Base-by-base conservation (phyloP, 345 rosid genomes). In the Fremontodendron californicum region DNA sequence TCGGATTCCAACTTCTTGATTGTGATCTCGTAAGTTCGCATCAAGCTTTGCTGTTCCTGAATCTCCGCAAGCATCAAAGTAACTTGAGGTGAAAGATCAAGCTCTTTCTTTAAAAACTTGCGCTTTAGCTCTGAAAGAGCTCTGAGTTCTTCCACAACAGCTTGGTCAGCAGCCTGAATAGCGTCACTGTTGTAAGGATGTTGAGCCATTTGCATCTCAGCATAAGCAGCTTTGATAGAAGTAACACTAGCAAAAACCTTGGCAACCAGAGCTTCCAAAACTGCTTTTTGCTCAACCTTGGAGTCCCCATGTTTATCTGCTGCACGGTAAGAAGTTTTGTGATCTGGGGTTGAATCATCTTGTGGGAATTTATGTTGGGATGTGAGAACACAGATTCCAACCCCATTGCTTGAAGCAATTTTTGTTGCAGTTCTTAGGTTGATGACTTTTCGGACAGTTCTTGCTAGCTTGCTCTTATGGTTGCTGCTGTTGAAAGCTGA, bases 191-290 rank as follows among this genome's bases (percentile, higher is more conserved):
- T 82, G 84, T 96, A 96, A 10, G 99, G 99, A 74, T 85, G 81
- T 80, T 96, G 98, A 12, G 97, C 99, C 85, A 92, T 84, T 80
- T 96, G 99, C 19, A 96, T 87, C 94, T 96, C 98, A 0, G 96
- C 97, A 72, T 93, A 96, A 5, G 97, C 90, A 3, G 98, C 99
- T 83, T 96, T 96, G 55, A 96, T 92, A 16, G 98, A 60, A 11
- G 98, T 92, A 21, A 86, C 80, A 8, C 90, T 82, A 0, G 99
- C 98, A 76, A 96, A 96, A 18, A 93, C 86, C 88, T 89, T 91
- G 0, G 99, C 97, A 0, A 85, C 66, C 21, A 96, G 80, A 0
- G 99, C 94, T 77, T 96, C 90, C 18, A 93, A 66, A 0, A 87
- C 89, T 0, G 97, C 90, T 65, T 83, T 85, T 52, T 76, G 85